Conservation (phyloP, 139 green algal genomes). For the Pedinophyceae sp. region DNA sequence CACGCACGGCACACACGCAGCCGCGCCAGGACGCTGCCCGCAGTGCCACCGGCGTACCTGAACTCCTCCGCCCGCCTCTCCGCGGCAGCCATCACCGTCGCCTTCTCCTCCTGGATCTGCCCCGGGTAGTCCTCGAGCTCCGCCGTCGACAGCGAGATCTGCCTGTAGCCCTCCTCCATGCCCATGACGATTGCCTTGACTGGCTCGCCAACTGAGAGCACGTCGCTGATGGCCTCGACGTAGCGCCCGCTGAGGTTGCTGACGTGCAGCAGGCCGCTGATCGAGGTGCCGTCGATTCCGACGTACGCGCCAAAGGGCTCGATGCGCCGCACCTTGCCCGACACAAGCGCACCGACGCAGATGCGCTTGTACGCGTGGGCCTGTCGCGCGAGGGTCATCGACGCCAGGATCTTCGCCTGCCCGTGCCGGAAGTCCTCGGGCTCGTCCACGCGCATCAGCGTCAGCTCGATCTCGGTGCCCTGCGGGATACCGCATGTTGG, state of each 20-base stretch:
- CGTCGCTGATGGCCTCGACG: conserved; percentile 8
- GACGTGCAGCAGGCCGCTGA: conserved; percentile 39
- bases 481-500: no score
- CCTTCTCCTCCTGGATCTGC: conserved; percentile 33
- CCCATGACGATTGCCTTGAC: conserved; percentile 31
- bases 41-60: no score
- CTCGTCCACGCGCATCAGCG: no score
- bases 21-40: no score
- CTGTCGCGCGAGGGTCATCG: no score
- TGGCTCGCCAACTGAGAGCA: conserved; percentile 31
- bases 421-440: no score
- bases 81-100: conserved; percentile 17
- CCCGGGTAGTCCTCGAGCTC: conserved; percentile 35
- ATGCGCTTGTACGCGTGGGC: no score
- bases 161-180: conserved; percentile 26
- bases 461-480: no score
- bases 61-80: conserved; percentile 18
- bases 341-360: conserved; percentile 22
- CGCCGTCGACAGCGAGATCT: conserved; percentile 33
- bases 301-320: conserved; percentile 36
- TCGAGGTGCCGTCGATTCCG: conserved; percentile 24
- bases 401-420: no score
- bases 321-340: conserved; percentile 23
- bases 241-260: conserved; percentile 28
- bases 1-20: no score